Evolutionary conservation across 805 yeast species (phyloP).

Genomic region (Candida germanica): DNA sequence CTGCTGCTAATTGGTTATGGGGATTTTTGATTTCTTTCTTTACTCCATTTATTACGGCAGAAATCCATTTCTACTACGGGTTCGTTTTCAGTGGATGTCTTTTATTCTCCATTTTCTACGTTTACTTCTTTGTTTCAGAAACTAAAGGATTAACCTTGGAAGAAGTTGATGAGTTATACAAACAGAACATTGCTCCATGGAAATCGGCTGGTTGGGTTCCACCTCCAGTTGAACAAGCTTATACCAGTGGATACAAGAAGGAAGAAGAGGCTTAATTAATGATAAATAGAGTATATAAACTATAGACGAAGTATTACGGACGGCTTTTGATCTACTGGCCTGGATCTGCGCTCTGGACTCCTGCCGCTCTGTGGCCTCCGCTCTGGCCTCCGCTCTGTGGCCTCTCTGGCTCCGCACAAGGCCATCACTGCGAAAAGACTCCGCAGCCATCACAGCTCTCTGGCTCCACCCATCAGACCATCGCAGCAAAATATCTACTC

Average conservation of each 20-base stretch:
- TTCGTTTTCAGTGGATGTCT: constrained; percentile 63
- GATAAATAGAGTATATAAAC: no score
- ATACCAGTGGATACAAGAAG: constrained; percentile 7
- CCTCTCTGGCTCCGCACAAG: no score
- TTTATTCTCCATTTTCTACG: constrained; percentile 61
- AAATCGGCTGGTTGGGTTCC: constrained; percentile 51
- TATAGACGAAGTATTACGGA: no score
- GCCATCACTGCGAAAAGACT: no score
- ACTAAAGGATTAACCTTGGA: constrained; percentile 80
- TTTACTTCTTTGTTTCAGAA: constrained; percentile 69
- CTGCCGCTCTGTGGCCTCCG: no score
- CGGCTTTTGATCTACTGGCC: no score
- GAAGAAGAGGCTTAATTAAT: constrained; percentile 5
- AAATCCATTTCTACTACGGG: constrained; percentile 65
- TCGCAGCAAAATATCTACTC: no score
- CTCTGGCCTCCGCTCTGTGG: no score
- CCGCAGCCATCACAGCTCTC: no score
- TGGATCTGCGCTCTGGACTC: no score
- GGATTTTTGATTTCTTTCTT: constrained; percentile 61
- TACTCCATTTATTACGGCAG: constrained; percentile 60
- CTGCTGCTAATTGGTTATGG: constrained; percentile 64
- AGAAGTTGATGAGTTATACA: constrained; percentile 72
- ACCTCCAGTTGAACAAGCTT: constrained; percentile 26
- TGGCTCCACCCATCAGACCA: no score
- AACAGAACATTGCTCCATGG: constrained; percentile 35